Percentiles rank a stretch among this genome's conserved stretches.
phyloP scores from a whole-genome alignment of 202 grass and related monocot species.

The Bolboschoenoplectus hybrid region DNA sequence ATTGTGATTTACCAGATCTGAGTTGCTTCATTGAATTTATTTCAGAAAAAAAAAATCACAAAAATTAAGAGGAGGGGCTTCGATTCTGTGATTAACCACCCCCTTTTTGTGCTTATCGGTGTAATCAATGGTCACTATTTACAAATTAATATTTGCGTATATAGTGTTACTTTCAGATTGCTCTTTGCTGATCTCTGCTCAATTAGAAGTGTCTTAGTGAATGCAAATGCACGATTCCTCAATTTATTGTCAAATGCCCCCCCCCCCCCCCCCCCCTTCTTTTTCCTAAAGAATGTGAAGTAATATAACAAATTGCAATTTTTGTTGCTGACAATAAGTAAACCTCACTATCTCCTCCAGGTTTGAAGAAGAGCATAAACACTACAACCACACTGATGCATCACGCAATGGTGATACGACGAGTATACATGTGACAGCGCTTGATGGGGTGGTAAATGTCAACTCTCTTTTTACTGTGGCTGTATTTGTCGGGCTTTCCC shows the following conservation, averaged over 20 bases:
- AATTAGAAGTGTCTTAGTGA: neutral
- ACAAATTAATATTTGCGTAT: neutral
- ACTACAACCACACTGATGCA: neutral
- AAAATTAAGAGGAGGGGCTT: neutral
- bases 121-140: neutral
- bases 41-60: neutral
- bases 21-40: neutral
- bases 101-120: neutral
- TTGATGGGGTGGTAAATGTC: constrained; percentile 87
- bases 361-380: constrained; percentile 39
- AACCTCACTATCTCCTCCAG: neutral
- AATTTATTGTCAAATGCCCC: neutral
- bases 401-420: constrained; percentile 41
- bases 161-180: neutral
- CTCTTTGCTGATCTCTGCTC: neutral
- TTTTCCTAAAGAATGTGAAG: neutral
- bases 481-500: constrained; percentile 81
- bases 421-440: constrained; percentile 85
- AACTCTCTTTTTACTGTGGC: constrained; percentile 92
- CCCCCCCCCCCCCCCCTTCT: too few species aligned
- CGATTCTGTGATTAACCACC: neutral
- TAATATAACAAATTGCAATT: constrained; percentile 14
- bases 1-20: constrained; percentile 27
- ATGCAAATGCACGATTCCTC: neutral
- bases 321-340: neutral